Base-by-base conservation (phyloP, 768 basidiomycete species). In the Boletus eberwhitei region DNA sequence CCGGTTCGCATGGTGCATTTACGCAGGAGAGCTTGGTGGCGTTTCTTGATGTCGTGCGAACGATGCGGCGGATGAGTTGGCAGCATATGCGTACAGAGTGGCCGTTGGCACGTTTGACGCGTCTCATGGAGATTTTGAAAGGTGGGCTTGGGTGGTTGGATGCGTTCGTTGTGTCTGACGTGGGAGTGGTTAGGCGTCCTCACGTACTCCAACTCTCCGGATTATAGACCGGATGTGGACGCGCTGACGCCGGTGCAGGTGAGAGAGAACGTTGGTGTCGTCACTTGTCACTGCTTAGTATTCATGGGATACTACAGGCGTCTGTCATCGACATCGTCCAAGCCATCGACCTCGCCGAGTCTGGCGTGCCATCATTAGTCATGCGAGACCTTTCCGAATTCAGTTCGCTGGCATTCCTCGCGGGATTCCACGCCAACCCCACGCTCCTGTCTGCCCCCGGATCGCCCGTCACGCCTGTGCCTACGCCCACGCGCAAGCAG, bases 151-250 rank as follows among this genome's bases (percentile, higher is more conserved):
- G 19, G 14, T 29, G 19, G 19, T 11, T 11, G 36, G 9, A 24
- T 24, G n/a, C 4, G 17, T 36, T 19, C 2, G n/a, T 39, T 3
- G 13, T 19, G 13, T 21, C 24, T 59, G 21, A 50, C 49, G 21
- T 29, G 16, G 19, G 17, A 5, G 37, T 40, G 47, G 5, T 59
- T 58, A 90, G 88, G 85, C 26, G 78, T 88, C 35, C 73, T 90
- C 59, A 94, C 90, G 0, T 97, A 97, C 64, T 75, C 85, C 2
- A 76, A 77, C 52, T 94, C 91, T 0, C 85, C 88, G 14, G 93
- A 96, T 64, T 96, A 92, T 67, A 77, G 93, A 39, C 87, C 90
- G 2, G 96, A 99, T 62, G 77, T 94, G 39, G 95, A 98, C 64
- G 71, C 75, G 21, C 75, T 98, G 36, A 83, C 84, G 21, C 88